Evolutionary conservation across 1,284 basidiomycete species (phyloP).

Genomic region (Thecaphora frezii): DNA sequence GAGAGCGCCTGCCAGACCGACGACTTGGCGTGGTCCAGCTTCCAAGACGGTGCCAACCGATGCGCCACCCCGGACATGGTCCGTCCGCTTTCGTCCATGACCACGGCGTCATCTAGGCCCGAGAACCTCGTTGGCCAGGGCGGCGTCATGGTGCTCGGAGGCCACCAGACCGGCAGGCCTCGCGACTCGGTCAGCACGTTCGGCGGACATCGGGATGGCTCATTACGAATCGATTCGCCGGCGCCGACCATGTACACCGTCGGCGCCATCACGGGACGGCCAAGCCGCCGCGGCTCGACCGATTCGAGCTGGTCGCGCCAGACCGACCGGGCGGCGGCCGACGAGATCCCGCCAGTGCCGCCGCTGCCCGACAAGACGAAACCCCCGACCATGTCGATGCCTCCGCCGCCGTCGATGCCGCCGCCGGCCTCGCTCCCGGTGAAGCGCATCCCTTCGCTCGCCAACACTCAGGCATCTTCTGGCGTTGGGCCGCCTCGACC

Average conservation of each 20-base stretch:
- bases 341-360: slow-evolving; percentile 27
- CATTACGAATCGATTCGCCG: slow-evolving; percentile 17
- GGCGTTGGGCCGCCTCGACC: slow-evolving; percentile 32
- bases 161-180: slow-evolving; percentile 17
- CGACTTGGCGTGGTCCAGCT: slow-evolving; percentile 33
- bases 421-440: slow-evolving; percentile 33
- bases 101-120: slow-evolving; percentile 9
- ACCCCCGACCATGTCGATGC: slow-evolving; percentile 45
- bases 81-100: slow-evolving; percentile 4
- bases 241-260: slow-evolving; percentile 32
- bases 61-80: not conserved
- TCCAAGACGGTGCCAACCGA: slow-evolving; percentile 14
- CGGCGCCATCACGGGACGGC: slow-evolving; percentile 24
- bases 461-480: slow-evolving; percentile 1
- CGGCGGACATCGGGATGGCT: slow-evolving; percentile 23
- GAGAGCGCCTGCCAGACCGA: slow-evolving; percentile 44
- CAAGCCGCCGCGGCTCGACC: slow-evolving; percentile 25
- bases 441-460: slow-evolving; percentile 8
- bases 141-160: slow-evolving; percentile 31
- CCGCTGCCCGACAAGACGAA: slow-evolving; percentile 43
- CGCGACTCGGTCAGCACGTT: slow-evolving; percentile 42
- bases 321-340: slow-evolving; percentile 11
- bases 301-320: slow-evolving; percentile 37
- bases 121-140: slow-evolving; percentile 23
- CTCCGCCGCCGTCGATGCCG: slow-evolving; percentile 46